Conservation (phyloP, 1,284 basidiomycete species). For the Exsudoporus floridanus region DNA sequence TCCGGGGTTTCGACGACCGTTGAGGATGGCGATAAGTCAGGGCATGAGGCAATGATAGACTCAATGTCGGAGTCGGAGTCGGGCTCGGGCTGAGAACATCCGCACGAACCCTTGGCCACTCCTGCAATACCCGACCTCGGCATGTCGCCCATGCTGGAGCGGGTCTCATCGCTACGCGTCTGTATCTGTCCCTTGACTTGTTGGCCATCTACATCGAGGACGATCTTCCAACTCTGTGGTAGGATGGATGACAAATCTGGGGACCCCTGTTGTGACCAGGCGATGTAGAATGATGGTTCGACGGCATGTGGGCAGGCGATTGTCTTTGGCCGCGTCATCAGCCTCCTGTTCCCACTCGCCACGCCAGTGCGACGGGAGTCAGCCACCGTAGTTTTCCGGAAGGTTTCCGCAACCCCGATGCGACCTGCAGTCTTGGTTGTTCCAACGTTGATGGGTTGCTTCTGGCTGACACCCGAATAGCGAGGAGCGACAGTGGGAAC, state of each 20-base stretch:
- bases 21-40: neutral
- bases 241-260: conserved; percentile 5
- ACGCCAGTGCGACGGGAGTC: neutral
- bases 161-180: neutral
- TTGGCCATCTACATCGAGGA: neutral
- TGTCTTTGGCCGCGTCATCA: neutral
- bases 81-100: neutral
- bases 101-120: neutral
- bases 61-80: too few relatives aligned
- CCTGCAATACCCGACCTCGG: neutral
- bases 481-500: neutral
- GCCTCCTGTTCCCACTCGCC: neutral
- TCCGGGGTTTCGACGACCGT: neutral
- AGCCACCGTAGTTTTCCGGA: neutral
- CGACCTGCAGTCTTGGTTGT: too few relatives aligned
- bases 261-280: neutral
- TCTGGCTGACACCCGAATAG: neutral
- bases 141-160: neutral
- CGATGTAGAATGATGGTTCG: neutral
- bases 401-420: neutral
- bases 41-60: too few relatives aligned
- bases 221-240: conserved; percentile 9
- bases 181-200: neutral
- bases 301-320: neutral
- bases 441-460: neutral